Conservation (phyloP, 106 monocot species). For the Cymbidium sinense region DNA sequence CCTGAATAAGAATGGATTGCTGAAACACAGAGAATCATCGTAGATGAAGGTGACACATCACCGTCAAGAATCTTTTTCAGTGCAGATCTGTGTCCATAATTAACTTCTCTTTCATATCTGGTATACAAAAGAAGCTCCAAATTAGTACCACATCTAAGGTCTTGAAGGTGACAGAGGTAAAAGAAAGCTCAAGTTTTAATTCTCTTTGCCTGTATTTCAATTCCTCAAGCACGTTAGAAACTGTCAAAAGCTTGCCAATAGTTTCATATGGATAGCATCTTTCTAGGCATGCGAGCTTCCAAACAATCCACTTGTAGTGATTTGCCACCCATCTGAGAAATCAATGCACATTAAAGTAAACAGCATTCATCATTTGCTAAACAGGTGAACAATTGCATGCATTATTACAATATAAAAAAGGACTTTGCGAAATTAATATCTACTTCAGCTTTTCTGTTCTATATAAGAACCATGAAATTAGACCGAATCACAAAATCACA, state of each 20-base stretch:
- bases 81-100: slow-evolving; percentile 79
- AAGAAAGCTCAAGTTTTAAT: not conserved
- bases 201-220: slow-evolving; percentile 73
- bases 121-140: not conserved
- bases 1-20: slow-evolving; percentile 32
- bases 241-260: slow-evolving; percentile 52
- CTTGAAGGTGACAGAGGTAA: no score
- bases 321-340: slow-evolving; percentile 77
- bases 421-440: not conserved
- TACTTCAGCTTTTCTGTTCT: no score
- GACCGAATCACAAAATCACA: no score
- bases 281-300: slow-evolving; percentile 90
- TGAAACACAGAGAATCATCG: slow-evolving; percentile 85
- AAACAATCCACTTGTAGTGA: slow-evolving; percentile 96
- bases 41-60: slow-evolving; percentile 72
- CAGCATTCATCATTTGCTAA: not conserved
- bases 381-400: not conserved
- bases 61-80: slow-evolving; percentile 84
- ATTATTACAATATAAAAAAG: not conserved
- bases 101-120: slow-evolving; percentile 92
- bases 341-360: slow-evolving; percentile 6
- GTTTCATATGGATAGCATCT: slow-evolving; percentile 62
- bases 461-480: no score
- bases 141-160: not conserved
- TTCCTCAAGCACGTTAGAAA: slow-evolving; percentile 78